Percentiles rank a stretch among this genome's conserved stretches.
Conservation (phyloP, 805 yeast genomes). For the Myxozyma kluyveri region DNA sequence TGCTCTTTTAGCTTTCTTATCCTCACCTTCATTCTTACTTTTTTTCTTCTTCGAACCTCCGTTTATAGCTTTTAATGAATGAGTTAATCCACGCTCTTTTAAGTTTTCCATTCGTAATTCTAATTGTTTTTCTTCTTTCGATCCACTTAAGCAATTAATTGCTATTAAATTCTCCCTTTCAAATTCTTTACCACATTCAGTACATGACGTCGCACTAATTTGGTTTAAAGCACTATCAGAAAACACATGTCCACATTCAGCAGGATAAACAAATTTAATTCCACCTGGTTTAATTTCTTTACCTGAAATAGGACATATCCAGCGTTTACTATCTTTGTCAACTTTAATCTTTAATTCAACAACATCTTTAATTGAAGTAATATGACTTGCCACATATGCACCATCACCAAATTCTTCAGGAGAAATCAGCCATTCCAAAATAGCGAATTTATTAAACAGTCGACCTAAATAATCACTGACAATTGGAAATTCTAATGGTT, state of each 20-base stretch:
- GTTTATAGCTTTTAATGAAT: slow-evolving; percentile 20
- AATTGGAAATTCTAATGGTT: slow-evolving; percentile 49
- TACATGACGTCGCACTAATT: slow-evolving; percentile 28
- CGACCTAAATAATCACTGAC: slow-evolving; percentile 69
- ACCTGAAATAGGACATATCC: slow-evolving; percentile 45
- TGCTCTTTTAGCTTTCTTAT: too few species aligned
- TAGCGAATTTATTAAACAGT: slow-evolving; percentile 60
- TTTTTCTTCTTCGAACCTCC: slow-evolving; percentile 11
- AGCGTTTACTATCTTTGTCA: slow-evolving; percentile 17
- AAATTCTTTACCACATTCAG: slow-evolving; percentile 40
- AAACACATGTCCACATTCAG: slow-evolving; percentile 40
- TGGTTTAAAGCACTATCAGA: slow-evolving; percentile 29
- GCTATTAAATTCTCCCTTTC: slow-evolving; percentile 40
- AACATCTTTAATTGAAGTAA: slow-evolving; percentile 46
- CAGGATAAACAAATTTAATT: slow-evolving; percentile 46
- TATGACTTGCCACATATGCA: slow-evolving; percentile 37
- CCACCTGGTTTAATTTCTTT: slow-evolving; percentile 41
- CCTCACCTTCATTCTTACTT: too few species aligned
- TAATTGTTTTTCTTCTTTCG: slow-evolving; percentile 10
- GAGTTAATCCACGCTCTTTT: slow-evolving; percentile 16
- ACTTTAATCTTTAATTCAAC: slow-evolving; percentile 42
- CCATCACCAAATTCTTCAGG: slow-evolving; percentile 37
- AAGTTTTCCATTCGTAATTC: slow-evolving; percentile 18
- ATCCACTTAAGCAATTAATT: slow-evolving; percentile 35
- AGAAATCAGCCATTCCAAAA: slow-evolving; percentile 55